These are phyloP conservation scores for Oropetium thomaeum DNA, from an alignment of 176 grass and related monocot genomes.

Conservation along the genomic window DNA sequence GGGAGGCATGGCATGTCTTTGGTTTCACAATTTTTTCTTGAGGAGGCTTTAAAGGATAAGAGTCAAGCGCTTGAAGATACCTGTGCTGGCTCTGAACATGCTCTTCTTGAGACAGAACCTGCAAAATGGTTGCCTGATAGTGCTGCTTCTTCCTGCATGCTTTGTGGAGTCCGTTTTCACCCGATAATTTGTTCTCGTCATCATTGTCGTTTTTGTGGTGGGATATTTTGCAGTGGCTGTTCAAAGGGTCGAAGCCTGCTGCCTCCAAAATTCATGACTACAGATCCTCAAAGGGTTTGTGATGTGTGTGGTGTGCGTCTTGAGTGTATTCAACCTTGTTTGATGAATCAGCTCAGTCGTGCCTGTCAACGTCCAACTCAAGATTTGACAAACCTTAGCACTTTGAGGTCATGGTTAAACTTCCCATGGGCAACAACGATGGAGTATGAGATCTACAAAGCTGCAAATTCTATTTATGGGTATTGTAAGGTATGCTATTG, in stretches of 20 bases:
- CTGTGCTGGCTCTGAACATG: conserved; percentile 39
- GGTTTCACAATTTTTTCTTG: conserved; percentile 55
- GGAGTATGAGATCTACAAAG: conserved; percentile 98
- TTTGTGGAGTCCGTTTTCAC: conserved; percentile 66
- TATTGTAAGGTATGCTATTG: conserved; percentile 84
- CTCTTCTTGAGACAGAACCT: conserved; percentile 72
- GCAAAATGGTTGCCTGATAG: conserved; percentile 87
- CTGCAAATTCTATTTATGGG: conserved; percentile 68
- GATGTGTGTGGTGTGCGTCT: conserved; percentile 80
- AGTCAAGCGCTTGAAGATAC: conserved; percentile 50
- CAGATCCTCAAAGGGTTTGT: conserved; percentile 87
- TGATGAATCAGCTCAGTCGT: conserved; percentile 68
- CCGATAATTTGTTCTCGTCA: conserved; percentile 79
- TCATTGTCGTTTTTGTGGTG: conserved; percentile 90
- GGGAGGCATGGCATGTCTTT: conserved; percentile 45
- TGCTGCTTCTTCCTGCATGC: conserved; percentile 75
- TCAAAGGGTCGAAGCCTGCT: conserved; percentile 84
- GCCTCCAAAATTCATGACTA: conserved; percentile 72
- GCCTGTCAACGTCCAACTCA: conserved; percentile 65
- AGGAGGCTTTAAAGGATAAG: conserved; percentile 83
- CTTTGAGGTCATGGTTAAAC: conserved; percentile 83
- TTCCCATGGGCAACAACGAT: conserved; percentile 65
- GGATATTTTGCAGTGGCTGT: conserved; percentile 72
- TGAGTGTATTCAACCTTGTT: conserved; percentile 61
- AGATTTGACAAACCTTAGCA: conserved; percentile 84